Base-by-base conservation (phyloP, 2,329 filamentous ascomycete genomes). In the Zasmidium cellare region DNA sequence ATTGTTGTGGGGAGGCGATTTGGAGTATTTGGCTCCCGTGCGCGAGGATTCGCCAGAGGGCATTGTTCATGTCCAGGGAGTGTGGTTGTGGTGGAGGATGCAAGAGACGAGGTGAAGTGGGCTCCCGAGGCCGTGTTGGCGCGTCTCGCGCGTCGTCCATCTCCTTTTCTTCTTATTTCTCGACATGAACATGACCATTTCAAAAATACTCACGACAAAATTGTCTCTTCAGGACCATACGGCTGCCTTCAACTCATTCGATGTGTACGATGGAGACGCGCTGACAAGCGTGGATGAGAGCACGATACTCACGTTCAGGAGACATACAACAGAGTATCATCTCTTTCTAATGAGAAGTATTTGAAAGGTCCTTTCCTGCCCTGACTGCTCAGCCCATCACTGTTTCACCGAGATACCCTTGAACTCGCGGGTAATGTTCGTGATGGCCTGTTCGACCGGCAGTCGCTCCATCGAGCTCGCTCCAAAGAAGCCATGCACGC, bases 401-500 rank as follows among this genome's bases (percentile, higher is more conserved):
- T 57, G 35, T 54, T 51, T 46, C 16, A 60, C 25, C 38, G 46
- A 51, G 31, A 70, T 68, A 19, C 58, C 55, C 55, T 85, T 86
- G 69, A 86, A 87, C 16, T 76, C 74, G 63, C 76, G 78, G 3
- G 82, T 83, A 46, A 82, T 83, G 52, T 80, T 78, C 51, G 79
- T 83, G 56, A 90, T 88, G 0, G 87, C 87, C 58, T 81, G 75
- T 68, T 89, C 87, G 11, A 89, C 87, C 0, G 87, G 87, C 60
- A 89, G 72, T 46, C 87, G 76, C 72, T 90, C 87, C 83, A 90
- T 87, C 54, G 83, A 85, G 60, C 85, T 88, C 11, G 87, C 87
- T 0, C 87, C 87, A 65, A 85, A 89, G 71, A 90, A 90, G 0
- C 87, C 87, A 73, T 89, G 86, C n/a, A 89, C 76, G 0, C 86